Percentiles rank a stretch among this genome's conserved stretches.
Evolutionary conservation across 2,329 filamentous ascomycete genomes (phyloP).

Genomic region (Paecilomyces variotii): DNA sequence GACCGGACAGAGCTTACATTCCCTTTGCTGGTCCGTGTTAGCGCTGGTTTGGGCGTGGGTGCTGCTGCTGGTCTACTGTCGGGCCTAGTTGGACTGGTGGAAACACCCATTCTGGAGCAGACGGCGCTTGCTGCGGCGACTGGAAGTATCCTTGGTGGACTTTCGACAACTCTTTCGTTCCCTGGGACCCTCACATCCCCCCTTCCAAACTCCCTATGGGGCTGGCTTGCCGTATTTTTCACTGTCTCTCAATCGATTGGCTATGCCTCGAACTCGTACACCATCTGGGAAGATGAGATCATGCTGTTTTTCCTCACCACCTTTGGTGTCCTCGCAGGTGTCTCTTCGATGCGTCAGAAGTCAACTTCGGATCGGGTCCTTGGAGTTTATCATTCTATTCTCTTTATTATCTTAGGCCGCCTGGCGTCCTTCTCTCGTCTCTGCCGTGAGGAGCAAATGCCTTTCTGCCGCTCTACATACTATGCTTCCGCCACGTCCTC

Average conservation of each 20-base stretch:
- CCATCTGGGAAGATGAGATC: conserved; percentile 97
- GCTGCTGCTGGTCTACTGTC: conserved; percentile 20
- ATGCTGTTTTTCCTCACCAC: conserved; percentile 84
- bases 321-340: conserved; percentile 68
- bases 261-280: conserved; percentile 96
- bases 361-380: conserved; percentile 61
- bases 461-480: conserved; percentile 89
- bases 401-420: conserved; percentile 73
- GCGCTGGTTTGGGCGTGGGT: conserved; percentile 42
- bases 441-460: conserved; percentile 97
- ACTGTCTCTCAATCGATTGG: conserved; percentile 83
- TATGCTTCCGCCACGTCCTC: conserved; percentile 88
- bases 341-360: conserved; percentile 67
- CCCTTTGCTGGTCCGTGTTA: conserved; percentile 44
- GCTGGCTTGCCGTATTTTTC: conserved; percentile 74
- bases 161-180: conserved; percentile 31
- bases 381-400: conserved; percentile 73
- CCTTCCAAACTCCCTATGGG: conserved; percentile 72
- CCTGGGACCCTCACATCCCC: conserved; percentile 40
- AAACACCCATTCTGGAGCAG: conserved; percentile 23
- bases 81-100: conserved; percentile 16
- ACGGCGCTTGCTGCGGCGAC: conserved; percentile 34
- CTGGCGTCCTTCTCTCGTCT: conserved; percentile 81
- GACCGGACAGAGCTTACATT: conserved; percentile 48
- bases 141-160: conserved; percentile 37